phyloP scores from a whole-genome alignment of 1,284 basidiomycete genomes.

The Pterulicium gracile region DNA sequence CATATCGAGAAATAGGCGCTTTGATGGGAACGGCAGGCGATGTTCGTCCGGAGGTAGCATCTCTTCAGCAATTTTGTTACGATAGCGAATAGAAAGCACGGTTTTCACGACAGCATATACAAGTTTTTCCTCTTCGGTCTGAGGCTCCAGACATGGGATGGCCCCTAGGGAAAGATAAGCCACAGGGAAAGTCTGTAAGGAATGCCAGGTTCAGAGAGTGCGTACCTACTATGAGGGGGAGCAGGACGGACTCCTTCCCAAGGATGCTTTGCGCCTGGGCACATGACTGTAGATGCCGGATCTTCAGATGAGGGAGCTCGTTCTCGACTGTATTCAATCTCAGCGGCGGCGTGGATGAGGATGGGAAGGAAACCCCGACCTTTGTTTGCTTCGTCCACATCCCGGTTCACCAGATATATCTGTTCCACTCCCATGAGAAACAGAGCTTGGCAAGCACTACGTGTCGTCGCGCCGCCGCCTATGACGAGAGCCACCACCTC shows the following conservation, averaged over 20 bases:
- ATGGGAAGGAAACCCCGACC: constrained; percentile 4
- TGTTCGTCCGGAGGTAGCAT: no score
- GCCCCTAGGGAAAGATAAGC: constrained; percentile 6
- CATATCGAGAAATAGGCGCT: constrained; percentile 24
- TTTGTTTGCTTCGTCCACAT: constrained; percentile 8
- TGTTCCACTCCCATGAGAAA: constrained; percentile 10
- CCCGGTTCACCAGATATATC: constrained; percentile 13
- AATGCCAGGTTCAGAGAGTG: no score
- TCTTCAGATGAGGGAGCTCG: constrained; percentile 9
- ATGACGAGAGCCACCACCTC: constrained; percentile 10
- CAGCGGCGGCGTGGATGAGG: neutral
- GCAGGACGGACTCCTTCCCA: constrained; percentile 6
- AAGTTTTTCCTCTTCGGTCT: constrained; percentile 11
- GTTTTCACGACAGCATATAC: constrained; percentile 9
- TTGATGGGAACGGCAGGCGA: constrained; percentile 16
- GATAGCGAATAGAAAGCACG: neutral
- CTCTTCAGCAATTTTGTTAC: no score
- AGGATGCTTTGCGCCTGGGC: constrained; percentile 9
- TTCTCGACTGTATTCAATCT: constrained; percentile 1
- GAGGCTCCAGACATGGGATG: constrained; percentile 10
- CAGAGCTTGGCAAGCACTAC: constrained; percentile 12
- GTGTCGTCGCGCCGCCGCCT: constrained; percentile 13
- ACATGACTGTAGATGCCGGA: constrained; percentile 10
- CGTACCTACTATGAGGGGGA: constrained; percentile 11
- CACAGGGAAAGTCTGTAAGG: no score